Evolutionary conservation across 306 rosid species (phyloP), one percentile per base, ranked within the genome.

Genomic region (Fragaria vesca): DNA sequence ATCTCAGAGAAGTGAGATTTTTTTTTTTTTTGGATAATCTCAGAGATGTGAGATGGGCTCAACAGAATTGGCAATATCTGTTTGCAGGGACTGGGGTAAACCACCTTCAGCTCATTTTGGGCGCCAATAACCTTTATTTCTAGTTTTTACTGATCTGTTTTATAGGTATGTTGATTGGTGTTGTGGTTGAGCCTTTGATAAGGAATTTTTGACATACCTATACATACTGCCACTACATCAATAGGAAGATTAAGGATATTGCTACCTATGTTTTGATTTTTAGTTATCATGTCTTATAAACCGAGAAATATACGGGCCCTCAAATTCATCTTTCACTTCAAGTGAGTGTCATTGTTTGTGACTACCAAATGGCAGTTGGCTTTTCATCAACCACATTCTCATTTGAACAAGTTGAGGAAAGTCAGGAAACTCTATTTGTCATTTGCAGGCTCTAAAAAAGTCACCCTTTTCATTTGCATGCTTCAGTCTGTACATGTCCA

Each of bases 21-120:
- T 24, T 24, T 24, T 24, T 24, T 24, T 24, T 24, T 24, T 24
- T 24, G 26, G 26, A 24, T 24, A 80, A 92, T 95, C 78, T 92
- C 81, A 15, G 91, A 84, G 74, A 95, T 91, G 66, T 88, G 97
- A 65, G 16, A 95, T 34, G 67, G 97, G 97, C 75, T 91, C 84
- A 66, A 95, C 89, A 2, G 96, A 85, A 74, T 95, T 91, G 32
- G 97, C 97, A 67, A 95, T 85, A 80, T 87, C 93, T 67, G 91
- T 95, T 95, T 0, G 97, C 89, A 3, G 98, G 98, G 52, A 95
- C 97, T 15, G 97, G 98, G 32, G 98, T 91, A 46, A 48, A 72
- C 83, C 74, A 91, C 97, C 78, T 89, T 67, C 28, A 95, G 83
- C 89, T 87, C 98, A 93, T 91, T 32, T 40, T 32, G 42, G 77